Base-by-base conservation (phyloP, 176 grass and related monocot species). In the Calamus simplicifolius region DNA sequence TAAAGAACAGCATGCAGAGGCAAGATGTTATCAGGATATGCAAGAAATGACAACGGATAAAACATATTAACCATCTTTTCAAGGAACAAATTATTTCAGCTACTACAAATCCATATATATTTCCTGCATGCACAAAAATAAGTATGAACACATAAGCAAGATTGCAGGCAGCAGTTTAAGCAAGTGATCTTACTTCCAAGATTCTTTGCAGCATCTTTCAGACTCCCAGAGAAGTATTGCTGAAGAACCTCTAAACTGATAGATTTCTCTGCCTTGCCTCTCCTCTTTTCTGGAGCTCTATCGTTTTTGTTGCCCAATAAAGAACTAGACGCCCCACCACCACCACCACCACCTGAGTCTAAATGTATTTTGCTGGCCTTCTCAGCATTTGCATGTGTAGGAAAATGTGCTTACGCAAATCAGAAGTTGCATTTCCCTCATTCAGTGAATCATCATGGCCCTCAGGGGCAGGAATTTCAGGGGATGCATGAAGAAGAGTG, bases 191-290 rank as follows among this genome's bases (percentile, higher is more conserved):
- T 73, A 73, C 58, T 58, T 62, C 59, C 70, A 49, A 73, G 70
- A 21, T 58, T 62, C 28, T 53, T 62, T 54, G 70, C 70, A 63
- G 59, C 70, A 62, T 63, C 50, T 63, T 72, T 73, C 50, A 73
- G 59, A 62, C 70, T 73, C 28, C 70, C 58, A 49, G 50, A 61
- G 54, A 73, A 73, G 13, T 73, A 63, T 48, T 73, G 70, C 18
- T 73, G 70, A 16, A 73, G 70, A 43, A 73, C 70, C 4, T 73
- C 70, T 54, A 73, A 54, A 54, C 58, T 73, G 27, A 73, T 73
- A 19, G 27, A 62, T 50, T 55, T 73, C 30, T 73, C 58, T 48
- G 70, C 59, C 54, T 73, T 73, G 4, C 70, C 70, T 63, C 70
- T 73, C 49, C 59, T 50, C 49, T 62, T 73, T 43, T 51, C 70